phyloP scores from a whole-genome alignment of 345 rosid genomes.

The Salix dunnii region DNA sequence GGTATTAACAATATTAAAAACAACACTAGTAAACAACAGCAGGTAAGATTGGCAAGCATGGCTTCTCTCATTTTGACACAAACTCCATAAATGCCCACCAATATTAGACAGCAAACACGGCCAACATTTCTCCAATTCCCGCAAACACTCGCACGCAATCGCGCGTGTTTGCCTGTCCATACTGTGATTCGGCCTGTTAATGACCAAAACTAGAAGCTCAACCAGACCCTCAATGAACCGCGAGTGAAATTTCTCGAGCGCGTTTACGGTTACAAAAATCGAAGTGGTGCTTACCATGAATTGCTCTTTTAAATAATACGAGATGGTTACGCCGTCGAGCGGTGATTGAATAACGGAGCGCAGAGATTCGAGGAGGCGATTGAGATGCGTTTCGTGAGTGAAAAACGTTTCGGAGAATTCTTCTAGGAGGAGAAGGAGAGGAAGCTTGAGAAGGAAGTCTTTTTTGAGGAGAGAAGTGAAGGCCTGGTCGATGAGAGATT shows the following conservation, averaged over 20 bases:
- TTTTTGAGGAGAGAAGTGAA: slow-evolving; percentile 58
- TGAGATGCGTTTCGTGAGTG: slow-evolving; percentile 29
- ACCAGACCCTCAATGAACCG: slow-evolving; percentile 49
- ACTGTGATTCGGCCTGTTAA: slow-evolving; percentile 88
- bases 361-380: slow-evolving; percentile 64
- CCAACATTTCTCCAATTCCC: slow-evolving; percentile 68
- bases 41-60: slow-evolving; percentile 82
- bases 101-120: slow-evolving; percentile 77
- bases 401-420: slow-evolving; percentile 44
- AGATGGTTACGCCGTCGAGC: slow-evolving; percentile 40
- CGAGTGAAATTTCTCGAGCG: slow-evolving; percentile 28
- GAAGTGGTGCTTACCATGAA: slow-evolving; percentile 75
- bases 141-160: slow-evolving; percentile 80
- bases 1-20: slow-evolving; percentile 50
- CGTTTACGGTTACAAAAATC: slow-evolving; percentile 56
- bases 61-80: slow-evolving; percentile 87
- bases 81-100: slow-evolving; percentile 77
- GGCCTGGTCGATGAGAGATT: slow-evolving; percentile 53
- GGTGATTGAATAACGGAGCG: slow-evolving; percentile 70
- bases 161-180: slow-evolving; percentile 77
- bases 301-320: slow-evolving; percentile 71
- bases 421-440: slow-evolving; percentile 76
- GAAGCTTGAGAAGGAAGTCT: slow-evolving; percentile 65
- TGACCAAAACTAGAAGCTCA: slow-evolving; percentile 42
- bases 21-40: slow-evolving; percentile 61